Base-by-base conservation (phyloP, 306 rosid genomes). In the Calophaca sinica region DNA sequence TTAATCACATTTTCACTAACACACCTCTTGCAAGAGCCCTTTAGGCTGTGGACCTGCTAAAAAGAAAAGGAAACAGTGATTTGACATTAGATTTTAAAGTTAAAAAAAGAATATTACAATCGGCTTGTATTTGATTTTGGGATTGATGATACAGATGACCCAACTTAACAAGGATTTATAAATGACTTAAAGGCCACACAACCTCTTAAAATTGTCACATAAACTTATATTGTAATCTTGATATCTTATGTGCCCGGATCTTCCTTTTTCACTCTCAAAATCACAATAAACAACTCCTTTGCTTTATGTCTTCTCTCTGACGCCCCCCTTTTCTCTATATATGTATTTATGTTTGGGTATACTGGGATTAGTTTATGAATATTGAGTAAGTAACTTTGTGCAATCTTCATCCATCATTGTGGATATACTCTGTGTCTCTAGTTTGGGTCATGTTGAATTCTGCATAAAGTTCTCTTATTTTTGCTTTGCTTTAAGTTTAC, bases 401-500 rank as follows among this genome's bases (percentile, higher is more conserved):
- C 13, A 35, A 61, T 36, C 29, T 61, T 62, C 31, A 38, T 62
- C 49, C 68, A 62, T 38, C 48, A 38, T 38, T 13, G 51, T 62
- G 12, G 33, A 20, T 62, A 14, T 36, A 33, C 35, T 51, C 57
- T 54, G 51, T 39, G 7, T 62, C 13, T 13, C 32, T 62, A 5
- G 44, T 44, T 59, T 59, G 64, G 14, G 5, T 59, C 61, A 7
- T 26, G 61, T 20, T 8, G 61, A 54, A 54, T 20, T 28, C 36
- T 54, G 35, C 32, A 8, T 26, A 5, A 20, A 49, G 14, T 49
- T 36, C 9, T 33, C 42, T 38, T 38, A 38, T 36, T 13, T 62
- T 62, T 38, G 32, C 49, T 36, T 62, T 35, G 68, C 28, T 35
- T 36, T 31, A 36, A 39, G 26, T n/a, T n/a, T 36, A 38, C 5